Evolutionary conservation across 768 basidiomycete genomes (phyloP).

Genomic region (Pilatotrama ljubarskyi): DNA sequence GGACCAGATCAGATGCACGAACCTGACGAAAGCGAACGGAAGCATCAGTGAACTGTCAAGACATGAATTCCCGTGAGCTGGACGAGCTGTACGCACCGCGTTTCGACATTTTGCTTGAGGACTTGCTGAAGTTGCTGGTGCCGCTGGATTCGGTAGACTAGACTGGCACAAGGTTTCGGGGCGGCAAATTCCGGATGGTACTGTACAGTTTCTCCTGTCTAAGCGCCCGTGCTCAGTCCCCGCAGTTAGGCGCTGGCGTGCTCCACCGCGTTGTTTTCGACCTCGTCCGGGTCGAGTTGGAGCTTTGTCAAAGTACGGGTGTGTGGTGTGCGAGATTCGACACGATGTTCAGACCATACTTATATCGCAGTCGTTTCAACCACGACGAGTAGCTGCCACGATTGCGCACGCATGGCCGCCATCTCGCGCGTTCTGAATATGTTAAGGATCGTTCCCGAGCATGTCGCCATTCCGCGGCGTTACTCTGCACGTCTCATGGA

Average conservation of each 20-base stretch:
- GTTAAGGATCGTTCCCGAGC: too few species aligned
- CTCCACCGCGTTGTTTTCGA: not conserved
- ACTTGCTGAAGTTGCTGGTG: constrained; percentile 30
- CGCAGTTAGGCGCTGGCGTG: not conserved
- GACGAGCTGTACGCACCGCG: constrained; percentile 31
- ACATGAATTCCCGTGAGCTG: not conserved
- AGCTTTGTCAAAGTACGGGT: too few species aligned
- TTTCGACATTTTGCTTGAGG: constrained; percentile 37
- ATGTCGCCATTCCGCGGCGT: too few species aligned
- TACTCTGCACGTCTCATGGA: too few species aligned
- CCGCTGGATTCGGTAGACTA: constrained; percentile 20
- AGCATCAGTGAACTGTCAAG: constrained; percentile 16
- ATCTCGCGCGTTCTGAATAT: too few species aligned
- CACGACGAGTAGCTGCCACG: too few species aligned
- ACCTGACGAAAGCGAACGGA: constrained; percentile 14
- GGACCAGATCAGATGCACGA: constrained; percentile 7
- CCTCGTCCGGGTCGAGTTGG: too few species aligned
- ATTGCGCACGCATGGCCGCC: too few species aligned
- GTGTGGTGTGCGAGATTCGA: too few species aligned
- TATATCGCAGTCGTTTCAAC: too few species aligned
- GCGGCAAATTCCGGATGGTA: constrained; percentile 25
- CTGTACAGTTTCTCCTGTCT: constrained; percentile 34
- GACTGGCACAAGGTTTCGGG: constrained; percentile 28
- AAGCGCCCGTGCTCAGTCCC: not conserved
- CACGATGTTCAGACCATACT: too few species aligned